A percentile compares a stretch with the other conserved stretches of the same genome.
These are phyloP conservation scores for Alternaria panax DNA, from an alignment of 2,329 filamentous ascomycete species.

Conservation along the genomic window DNA sequence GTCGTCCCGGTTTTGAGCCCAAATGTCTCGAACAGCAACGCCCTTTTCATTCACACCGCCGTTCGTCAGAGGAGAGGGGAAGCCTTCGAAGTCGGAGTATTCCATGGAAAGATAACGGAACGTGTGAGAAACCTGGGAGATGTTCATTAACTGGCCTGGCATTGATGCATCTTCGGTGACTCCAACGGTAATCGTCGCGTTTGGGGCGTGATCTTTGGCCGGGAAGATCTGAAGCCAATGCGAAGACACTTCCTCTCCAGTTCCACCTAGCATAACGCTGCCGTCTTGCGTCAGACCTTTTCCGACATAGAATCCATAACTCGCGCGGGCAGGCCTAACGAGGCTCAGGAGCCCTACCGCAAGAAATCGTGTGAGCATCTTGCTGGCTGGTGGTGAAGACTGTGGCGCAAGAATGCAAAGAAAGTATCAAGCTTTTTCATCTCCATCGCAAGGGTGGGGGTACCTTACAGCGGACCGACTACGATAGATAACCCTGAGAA, in stretches of 20 bases:
- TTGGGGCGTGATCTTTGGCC: constrained; percentile 50
- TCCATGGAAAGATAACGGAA: constrained; percentile 50
- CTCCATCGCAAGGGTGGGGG: constrained; percentile 4
- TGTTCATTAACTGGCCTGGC: constrained; percentile 46
- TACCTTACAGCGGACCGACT: constrained; percentile 2
- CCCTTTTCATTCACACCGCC: constrained; percentile 55
- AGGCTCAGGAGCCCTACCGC: constrained; percentile 17
- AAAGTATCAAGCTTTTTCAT: background rate
- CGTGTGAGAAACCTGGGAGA: constrained; percentile 45
- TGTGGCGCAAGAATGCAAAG: background rate
- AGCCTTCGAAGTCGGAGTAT: constrained; percentile 52
- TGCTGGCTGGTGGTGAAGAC: background rate
- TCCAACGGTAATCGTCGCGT: constrained; percentile 55
- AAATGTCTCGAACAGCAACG: constrained; percentile 53
- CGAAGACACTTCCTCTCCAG: constrained; percentile 58
- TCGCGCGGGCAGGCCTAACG: constrained; percentile 38
- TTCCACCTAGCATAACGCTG: constrained; percentile 56
- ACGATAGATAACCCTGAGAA: background rate
- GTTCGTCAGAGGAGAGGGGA: constrained; percentile 55
- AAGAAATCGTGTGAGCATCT: constrained; percentile 13
- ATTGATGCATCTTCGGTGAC: constrained; percentile 51
- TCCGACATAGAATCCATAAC: constrained; percentile 59
- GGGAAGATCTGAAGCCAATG: constrained; percentile 59
- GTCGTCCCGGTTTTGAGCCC: constrained; percentile 52
- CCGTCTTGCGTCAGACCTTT: constrained; percentile 55